phyloP scores from a whole-genome alignment of 768 basidiomycete genomes.

The Mycena indigotica region DNA sequence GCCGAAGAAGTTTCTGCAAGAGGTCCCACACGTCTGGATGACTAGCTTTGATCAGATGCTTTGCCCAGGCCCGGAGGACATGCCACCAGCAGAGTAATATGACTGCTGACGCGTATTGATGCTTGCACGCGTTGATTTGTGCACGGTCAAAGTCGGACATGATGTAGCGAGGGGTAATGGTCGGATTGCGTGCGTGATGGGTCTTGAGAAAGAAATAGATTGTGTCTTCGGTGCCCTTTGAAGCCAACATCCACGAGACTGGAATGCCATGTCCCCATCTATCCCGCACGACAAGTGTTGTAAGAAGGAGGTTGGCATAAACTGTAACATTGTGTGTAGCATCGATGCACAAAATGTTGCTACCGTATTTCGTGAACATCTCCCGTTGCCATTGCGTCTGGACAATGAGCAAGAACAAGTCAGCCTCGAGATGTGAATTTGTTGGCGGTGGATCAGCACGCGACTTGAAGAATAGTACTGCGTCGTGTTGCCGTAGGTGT shows the following conservation, averaged over 20 bases:
- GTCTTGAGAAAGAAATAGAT: slow-evolving; percentile 13
- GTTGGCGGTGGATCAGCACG: neutral
- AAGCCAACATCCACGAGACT: slow-evolving; percentile 22
- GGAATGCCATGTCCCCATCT: slow-evolving; percentile 17
- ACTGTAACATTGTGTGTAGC: slow-evolving; percentile 5
- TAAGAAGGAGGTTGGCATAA: slow-evolving; percentile 2
- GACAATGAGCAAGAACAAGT: neutral
- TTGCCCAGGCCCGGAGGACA: slow-evolving; percentile 33
- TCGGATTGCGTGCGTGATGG: slow-evolving; percentile 5
- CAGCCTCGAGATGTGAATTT: neutral
- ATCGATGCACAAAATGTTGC: neutral
- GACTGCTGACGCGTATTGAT: neutral
- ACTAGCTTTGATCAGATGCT: slow-evolving; percentile 20
- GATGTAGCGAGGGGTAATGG: neutral
- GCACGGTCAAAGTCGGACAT: slow-evolving; percentile 12
- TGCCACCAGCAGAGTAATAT: slow-evolving; percentile 34
- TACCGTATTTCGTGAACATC: neutral
- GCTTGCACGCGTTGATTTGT: too few relatives aligned
- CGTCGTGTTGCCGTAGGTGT: neutral
- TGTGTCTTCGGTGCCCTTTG: slow-evolving; percentile 21
- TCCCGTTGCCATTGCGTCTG: neutral
- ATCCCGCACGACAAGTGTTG: slow-evolving; percentile 1
- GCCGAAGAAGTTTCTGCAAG: slow-evolving; percentile 26
- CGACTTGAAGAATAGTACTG: neutral
- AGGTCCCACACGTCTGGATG: slow-evolving; percentile 24